These are phyloP conservation scores for Oryza rufipogon DNA, from an alignment of 176 grass and related monocot genomes.

Conservation along the genomic window DNA sequence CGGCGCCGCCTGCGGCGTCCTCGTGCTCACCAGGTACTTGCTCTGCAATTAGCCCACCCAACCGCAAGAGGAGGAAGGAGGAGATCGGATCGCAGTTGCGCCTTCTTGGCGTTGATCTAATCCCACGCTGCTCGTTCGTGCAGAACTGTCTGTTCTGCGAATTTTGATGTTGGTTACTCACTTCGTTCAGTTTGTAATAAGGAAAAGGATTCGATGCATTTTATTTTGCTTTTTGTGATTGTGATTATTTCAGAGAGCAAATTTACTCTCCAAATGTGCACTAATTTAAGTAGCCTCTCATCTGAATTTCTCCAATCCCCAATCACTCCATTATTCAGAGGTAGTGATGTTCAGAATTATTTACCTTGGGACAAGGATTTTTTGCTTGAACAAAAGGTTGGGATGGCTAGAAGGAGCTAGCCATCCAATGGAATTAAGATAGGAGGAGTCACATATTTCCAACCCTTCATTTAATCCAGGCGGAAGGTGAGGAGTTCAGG, in stretches of 20 bases:
- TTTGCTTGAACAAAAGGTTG: too few species aligned
- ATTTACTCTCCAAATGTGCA: neutral
- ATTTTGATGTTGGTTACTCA: constrained; percentile 37
- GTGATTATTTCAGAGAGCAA: neutral
- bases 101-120: constrained; percentile 8
- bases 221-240: neutral
- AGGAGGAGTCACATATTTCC: too few species aligned
- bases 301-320: neutral
- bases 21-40: constrained; percentile 79
- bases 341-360: too few species aligned
- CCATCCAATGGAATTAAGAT: too few species aligned
- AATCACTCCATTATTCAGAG: neutral
- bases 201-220: neutral
- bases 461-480: too few species aligned
- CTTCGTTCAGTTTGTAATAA: constrained; percentile 31
- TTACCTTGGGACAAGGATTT: too few species aligned
- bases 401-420: too few species aligned
- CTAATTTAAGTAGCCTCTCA: neutral
- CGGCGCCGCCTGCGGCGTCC: constrained; percentile 60
- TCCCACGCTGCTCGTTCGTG: neutral
- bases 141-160: constrained; percentile 82
- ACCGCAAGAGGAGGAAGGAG: neutral
- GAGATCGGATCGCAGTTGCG: neutral
- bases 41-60: constrained; percentile 57
- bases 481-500: too few species aligned